A percentile compares a stretch with the other conserved stretches of the same genome.
Conservation (phyloP, 176 grass and related monocot species). For the Paspalum notatum region DNA sequence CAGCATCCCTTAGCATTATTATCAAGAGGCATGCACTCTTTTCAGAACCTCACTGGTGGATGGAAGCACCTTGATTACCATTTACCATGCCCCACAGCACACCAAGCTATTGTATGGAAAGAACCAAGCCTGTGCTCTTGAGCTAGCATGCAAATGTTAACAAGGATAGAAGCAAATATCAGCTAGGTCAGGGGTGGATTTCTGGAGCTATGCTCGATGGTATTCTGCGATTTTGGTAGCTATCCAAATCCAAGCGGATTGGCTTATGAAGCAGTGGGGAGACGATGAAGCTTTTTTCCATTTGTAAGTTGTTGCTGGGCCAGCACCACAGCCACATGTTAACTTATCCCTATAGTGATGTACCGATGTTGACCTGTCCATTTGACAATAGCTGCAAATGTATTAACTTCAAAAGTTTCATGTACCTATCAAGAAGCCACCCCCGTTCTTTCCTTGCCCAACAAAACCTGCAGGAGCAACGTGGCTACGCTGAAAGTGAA, state of each 20-base stretch:
- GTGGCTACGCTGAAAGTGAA: no score
- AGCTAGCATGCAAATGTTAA: neutral
- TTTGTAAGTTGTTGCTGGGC: neutral
- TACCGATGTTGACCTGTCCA: neutral
- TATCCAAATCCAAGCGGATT: neutral
- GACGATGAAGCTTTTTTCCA: conserved; percentile 5
- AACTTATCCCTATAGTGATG: neutral
- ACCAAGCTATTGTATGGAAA: neutral
- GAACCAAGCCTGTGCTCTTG: neutral
- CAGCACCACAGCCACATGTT: neutral
- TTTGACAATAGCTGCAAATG: neutral
- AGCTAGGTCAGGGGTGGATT: neutral
- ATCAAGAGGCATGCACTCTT: neutral
- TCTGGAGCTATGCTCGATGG: neutral
- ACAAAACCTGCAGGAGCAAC: no score
- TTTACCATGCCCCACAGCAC: neutral
- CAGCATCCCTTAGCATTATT: neutral
- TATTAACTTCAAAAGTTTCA: conserved; percentile 4
- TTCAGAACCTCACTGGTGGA: neutral
- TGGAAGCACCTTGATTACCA: conserved; percentile 2
- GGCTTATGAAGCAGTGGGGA: conserved; percentile 7
- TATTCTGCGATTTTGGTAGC: conserved; percentile 14
- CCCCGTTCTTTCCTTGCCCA: neutral
- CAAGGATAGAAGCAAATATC: neutral
- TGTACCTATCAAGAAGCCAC: neutral